Conservation (phyloP, 2,329 filamentous ascomycete genomes). For the Magnaporthiopsis rhizophila region DNA sequence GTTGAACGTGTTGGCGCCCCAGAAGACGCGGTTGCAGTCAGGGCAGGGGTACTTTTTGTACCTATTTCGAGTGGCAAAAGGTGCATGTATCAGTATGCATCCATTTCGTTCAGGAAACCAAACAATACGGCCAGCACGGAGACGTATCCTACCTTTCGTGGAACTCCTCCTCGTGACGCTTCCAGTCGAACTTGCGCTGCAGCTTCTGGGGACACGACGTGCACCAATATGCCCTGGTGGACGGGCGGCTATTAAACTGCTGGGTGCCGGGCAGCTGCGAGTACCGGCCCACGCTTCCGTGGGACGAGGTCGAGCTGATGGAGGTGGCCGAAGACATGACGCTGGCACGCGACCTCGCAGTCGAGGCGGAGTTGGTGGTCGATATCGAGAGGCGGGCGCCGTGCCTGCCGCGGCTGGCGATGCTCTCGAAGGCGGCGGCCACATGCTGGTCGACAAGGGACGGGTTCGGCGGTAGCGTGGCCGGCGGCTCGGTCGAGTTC, state of each 20-base stretch:
- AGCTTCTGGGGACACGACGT: slow-evolving; percentile 56
- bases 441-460: slow-evolving; percentile 7
- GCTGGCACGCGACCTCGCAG: slow-evolving; percentile 39
- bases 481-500: background rate
- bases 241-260: slow-evolving; percentile 5
- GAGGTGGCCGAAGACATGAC: slow-evolving; percentile 32
- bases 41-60: slow-evolving; percentile 61
- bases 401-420: background rate
- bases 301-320: slow-evolving; percentile 20
- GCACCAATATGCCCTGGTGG: slow-evolving; percentile 45
- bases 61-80: background rate
- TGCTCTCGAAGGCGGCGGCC: slow-evolving; percentile 3
- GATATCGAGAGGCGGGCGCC: slow-evolving; percentile 8
- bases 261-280: slow-evolving; percentile 23
- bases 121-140: background rate
- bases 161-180: slow-evolving; percentile 61
- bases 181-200: slow-evolving; percentile 62
- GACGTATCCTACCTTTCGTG: slow-evolving; percentile 35
- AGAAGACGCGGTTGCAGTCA: slow-evolving; percentile 61
- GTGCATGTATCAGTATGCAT: background rate
- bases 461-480: background rate
- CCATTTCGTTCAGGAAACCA: background rate
- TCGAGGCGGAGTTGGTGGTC: slow-evolving; percentile 35
- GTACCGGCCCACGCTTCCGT: slow-evolving; percentile 22
- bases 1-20: slow-evolving; percentile 60